phyloP scores from a whole-genome alignment of 768 basidiomycete genomes.

The Xanthoconium stramineum region DNA sequence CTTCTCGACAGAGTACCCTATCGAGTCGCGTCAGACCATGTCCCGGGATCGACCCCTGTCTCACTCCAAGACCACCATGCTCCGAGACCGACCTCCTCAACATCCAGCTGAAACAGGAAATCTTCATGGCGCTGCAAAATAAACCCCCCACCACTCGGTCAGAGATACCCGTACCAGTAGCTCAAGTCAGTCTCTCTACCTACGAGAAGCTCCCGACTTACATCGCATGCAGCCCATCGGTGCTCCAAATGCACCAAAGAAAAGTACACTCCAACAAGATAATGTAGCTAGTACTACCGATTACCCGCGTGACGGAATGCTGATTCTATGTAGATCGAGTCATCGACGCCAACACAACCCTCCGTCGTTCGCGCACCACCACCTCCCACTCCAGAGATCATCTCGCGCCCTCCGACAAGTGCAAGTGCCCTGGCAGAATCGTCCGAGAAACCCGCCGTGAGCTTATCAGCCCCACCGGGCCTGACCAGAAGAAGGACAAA shows the following conservation, averaged over 20 bases:
- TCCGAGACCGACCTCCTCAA: neutral
- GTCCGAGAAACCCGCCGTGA: neutral
- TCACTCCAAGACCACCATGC: neutral
- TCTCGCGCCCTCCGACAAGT: neutral
- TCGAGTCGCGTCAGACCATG: slow-evolving; percentile 8
- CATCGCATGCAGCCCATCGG: neutral
- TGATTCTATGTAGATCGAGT: slow-evolving; percentile 6
- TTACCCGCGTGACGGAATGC: neutral
- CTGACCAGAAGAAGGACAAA: neutral
- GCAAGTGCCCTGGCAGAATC: neutral
- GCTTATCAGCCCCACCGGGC: slow-evolving; percentile 12
- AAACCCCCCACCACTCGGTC: neutral
- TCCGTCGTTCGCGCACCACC: neutral
- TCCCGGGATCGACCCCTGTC: slow-evolving; percentile 1
- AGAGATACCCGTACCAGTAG: neutral
- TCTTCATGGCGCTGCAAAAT: neutral
- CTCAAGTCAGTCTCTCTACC: slow-evolving; percentile 1
- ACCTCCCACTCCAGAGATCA: neutral
- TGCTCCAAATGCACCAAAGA: neutral
- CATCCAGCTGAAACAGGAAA: slow-evolving; percentile 1
- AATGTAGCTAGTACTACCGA: slow-evolving; percentile 1
- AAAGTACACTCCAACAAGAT: neutral
- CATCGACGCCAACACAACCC: slow-evolving; percentile 2
- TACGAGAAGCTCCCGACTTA: neutral
- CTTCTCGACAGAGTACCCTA: neutral